Evolutionary conservation across 495 filamentous ascomycete genomes (phyloP), one percentile per base, ranked within the genome.

Genomic region (Haplographium delicatum): DNA sequence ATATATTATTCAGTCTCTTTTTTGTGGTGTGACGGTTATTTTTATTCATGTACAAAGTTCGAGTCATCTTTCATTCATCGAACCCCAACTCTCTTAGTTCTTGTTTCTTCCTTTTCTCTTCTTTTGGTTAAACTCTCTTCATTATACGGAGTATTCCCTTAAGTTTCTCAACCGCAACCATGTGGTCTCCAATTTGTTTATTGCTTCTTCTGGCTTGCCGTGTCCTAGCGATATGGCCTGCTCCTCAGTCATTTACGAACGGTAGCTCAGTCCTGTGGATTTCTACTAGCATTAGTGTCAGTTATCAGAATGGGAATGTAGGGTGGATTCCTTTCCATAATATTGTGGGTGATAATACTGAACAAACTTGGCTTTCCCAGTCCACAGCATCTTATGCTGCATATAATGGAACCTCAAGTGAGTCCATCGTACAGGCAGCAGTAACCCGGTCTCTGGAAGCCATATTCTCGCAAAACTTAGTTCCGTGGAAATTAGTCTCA

Each of bases 401-500:
- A 6, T 51, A 48, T 13, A 56, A 57, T 11, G 35, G 22, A 15
- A 61, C 71, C 43, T 64, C 52, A 53, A 75, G 69, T 63, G 67
- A 63, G 50, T 68, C 75, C 20, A 68, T 79, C 38, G 70, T 80
- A 26, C 67, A 71, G 48, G 69, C 64, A 44, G 74, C 65, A n/a
- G 58, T 79, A 16, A 64, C 68, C 27, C 66, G 76, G 27, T 62
- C 69, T 4, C 47, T 74, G 26, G 54, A 66, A 18, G 73, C 68
- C 38, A 74, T 88, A 24, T 81, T 89, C 62, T 63, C 69, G 20
- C 65, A 79, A 52, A 76, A 75, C 51, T 79, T 88, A 37, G 73
- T 86, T 10, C 87, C 87, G 3, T 91, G 87, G 86, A 87, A 82
- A 68, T 78, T 91, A 50, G 72, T 85, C 54, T 71, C 74, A 23